Percentiles rank a stretch among this genome's conserved stretches.
Conservation (phyloP, 805 yeast species). For the Nakazawaea ambrosiae region DNA sequence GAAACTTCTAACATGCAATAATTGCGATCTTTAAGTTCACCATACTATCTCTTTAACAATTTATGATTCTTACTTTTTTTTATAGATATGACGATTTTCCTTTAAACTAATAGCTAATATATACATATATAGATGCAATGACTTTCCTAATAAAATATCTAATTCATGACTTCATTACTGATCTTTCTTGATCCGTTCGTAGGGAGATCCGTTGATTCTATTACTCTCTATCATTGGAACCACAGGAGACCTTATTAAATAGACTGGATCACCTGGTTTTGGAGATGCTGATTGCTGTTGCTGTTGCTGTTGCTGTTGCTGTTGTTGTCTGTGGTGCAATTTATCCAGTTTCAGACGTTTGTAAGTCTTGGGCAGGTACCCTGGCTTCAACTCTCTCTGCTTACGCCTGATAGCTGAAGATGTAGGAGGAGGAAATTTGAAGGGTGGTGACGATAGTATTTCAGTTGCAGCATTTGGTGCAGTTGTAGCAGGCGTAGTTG, state of each 20-base stretch:
- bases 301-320: no score
- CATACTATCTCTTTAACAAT: background rate
- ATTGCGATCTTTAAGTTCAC: background rate
- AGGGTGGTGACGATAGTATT: no score
- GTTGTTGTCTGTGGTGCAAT: no score
- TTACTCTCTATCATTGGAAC: background rate
- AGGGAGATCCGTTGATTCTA: background rate
- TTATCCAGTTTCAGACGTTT: no score
- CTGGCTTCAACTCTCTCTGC: slow-evolving; percentile 3
- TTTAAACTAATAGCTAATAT: background rate
- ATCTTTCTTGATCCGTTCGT: background rate
- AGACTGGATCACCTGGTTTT: slow-evolving; percentile 7
- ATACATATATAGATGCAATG: no score
- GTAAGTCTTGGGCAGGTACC: background rate
- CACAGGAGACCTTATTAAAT: slow-evolving; percentile 1
- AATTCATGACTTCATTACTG: background rate
- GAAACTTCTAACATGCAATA: slow-evolving; percentile 9
- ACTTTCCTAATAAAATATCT: no score
- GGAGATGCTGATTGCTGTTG: background rate
- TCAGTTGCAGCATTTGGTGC: no score
- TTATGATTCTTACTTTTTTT: background rate
- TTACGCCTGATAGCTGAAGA: slow-evolving; percentile 9
- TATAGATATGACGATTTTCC: background rate
- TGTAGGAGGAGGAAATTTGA: background rate
- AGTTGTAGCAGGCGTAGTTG: no score